Evolutionary conservation across 441 rosid species (phyloP).

Genomic region (Erodium texanum): DNA sequence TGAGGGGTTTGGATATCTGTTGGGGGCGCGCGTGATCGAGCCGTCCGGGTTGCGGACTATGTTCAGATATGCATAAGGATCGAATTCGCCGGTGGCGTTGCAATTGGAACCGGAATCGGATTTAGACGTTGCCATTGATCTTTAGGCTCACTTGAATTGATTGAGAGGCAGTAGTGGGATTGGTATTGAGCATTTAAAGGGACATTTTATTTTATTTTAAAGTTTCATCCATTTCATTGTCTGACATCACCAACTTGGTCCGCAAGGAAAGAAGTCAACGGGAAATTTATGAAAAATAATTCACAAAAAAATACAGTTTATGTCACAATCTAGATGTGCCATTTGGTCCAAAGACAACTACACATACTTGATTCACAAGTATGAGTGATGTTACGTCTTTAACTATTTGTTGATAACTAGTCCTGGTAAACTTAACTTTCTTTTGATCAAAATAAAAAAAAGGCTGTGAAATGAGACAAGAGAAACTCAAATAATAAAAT

Average conservation of each 20-base stretch:
- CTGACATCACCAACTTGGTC: not conserved
- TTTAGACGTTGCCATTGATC: not conserved
- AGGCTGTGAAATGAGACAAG: no score
- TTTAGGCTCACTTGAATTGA: not conserved
- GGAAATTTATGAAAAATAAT: not conserved
- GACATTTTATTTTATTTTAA: not conserved
- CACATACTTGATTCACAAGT: not conserved
- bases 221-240: not conserved
- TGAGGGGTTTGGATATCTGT: not conserved
- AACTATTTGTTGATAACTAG: no score
- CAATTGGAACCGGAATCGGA: not conserved
- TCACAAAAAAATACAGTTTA: not conserved
- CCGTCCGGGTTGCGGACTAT: slow-evolving; percentile 4
- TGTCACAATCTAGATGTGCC: not conserved
- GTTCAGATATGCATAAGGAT: not conserved
- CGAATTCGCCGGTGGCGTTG: not conserved
- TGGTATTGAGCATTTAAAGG: not conserved
- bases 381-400: not conserved
- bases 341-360: not conserved
- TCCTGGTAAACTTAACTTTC: no score
- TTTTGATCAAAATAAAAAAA: no score
- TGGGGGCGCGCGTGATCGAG: slow-evolving; percentile 1
- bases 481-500: no score
- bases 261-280: slow-evolving; percentile 2
- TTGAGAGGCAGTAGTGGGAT: not conserved